phyloP scores from a whole-genome alignment of 495 filamentous ascomycete genomes.

The Podospora sp. region DNA sequence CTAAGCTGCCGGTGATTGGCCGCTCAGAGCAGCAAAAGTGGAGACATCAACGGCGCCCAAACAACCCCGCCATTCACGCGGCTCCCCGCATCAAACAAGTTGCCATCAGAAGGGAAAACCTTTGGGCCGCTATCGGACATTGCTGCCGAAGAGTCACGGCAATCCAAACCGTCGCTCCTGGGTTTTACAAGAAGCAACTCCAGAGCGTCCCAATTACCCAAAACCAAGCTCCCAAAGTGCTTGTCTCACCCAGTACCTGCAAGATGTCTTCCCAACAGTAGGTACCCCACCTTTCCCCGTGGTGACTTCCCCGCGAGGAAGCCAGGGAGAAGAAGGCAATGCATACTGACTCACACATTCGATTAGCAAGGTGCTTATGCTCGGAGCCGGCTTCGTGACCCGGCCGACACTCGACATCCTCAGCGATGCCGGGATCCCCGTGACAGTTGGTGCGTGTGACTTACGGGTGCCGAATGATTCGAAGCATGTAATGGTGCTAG shows the following conservation, averaged over 20 bases:
- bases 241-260: not conserved
- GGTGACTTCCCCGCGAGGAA: not conserved
- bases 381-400: conserved; percentile 81
- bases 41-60: not conserved
- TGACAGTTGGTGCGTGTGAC: conserved; percentile 73
- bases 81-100: conserved; percentile 9
- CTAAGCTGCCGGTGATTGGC: not conserved
- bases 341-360: not conserved
- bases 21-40: not conserved
- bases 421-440: conserved; percentile 71
- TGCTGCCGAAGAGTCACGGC: conserved; percentile 6
- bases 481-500: not conserved
- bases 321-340: not conserved
- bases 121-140: conserved; percentile 21
- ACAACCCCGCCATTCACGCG: conserved; percentile 9
- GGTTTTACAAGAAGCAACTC: not conserved
- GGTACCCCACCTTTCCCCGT: conserved; percentile 4
- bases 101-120: conserved; percentile 11
- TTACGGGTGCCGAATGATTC: not conserved
- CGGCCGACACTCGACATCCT: conserved; percentile 79
- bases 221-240: not conserved
- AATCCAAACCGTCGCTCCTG: not conserved
- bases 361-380: conserved; percentile 61
- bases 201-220: not conserved
- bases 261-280: conserved; percentile 43